Conservation (phyloP, 495 filamentous ascomycete species). For the Tuber microsphaerosporum region DNA sequence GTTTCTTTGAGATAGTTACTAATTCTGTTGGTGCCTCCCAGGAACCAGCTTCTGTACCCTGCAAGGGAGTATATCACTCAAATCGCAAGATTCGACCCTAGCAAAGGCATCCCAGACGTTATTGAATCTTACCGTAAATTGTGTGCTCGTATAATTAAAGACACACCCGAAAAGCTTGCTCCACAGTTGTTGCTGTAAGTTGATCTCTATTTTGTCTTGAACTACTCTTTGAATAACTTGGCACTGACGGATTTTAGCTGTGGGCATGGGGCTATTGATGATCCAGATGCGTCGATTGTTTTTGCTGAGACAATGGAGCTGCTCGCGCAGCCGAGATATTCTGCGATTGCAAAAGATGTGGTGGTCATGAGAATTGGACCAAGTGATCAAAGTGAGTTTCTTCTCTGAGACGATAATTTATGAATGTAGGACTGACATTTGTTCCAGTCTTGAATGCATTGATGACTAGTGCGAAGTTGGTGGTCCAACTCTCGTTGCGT, state of each 20-base stretch:
- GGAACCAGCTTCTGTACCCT: conserved; percentile 61
- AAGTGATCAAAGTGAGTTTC: conserved; percentile 55
- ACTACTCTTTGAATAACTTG: background rate
- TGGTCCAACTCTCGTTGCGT: conserved; percentile 70
- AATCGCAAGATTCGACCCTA: conserved; percentile 78
- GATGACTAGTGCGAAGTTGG: conserved; percentile 65
- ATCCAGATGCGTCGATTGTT: conserved; percentile 69
- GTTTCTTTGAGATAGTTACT: conserved; percentile 6
- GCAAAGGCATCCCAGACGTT: conserved; percentile 77
- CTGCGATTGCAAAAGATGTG: conserved; percentile 53
- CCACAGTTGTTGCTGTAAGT: conserved; percentile 65
- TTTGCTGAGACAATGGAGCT: conserved; percentile 63
- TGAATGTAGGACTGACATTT: background rate
- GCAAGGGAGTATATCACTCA: conserved; percentile 73
- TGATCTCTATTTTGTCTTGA: background rate
- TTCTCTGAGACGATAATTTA: background rate
- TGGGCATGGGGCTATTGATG: conserved; percentile 78
- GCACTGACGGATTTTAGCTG: conserved; percentile 41
- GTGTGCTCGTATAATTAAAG: conserved; percentile 52
- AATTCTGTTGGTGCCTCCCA: conserved; percentile 36
- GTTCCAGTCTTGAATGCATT: conserved; percentile 61
- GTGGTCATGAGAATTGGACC: conserved; percentile 71
- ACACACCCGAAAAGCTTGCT: conserved; percentile 45
- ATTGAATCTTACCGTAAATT: conserved; percentile 72
- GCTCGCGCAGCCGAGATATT: conserved; percentile 52